Evolutionary conservation across 345 rosid species (phyloP).

Genomic region (Nasturtium officinale): DNA sequence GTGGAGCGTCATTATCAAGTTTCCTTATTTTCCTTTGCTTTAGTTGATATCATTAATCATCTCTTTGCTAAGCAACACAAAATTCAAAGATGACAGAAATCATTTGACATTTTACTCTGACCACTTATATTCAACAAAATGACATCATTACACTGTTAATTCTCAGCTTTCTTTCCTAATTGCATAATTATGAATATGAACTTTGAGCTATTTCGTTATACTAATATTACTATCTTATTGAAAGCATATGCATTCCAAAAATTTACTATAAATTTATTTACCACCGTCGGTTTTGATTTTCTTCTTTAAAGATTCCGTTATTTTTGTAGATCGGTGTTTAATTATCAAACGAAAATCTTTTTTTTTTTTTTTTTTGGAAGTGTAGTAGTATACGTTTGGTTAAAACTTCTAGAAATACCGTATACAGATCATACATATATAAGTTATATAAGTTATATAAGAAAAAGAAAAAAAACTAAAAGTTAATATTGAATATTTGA

Average conservation of each 20-base stretch:
- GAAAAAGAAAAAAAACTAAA: not conserved
- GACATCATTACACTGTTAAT: not conserved
- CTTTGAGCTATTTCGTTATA: not conserved
- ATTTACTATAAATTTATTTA: not conserved
- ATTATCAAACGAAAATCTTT: not conserved
- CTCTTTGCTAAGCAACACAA: conserved; percentile 19
- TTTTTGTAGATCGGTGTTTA: not conserved
- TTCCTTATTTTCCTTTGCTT: conserved; percentile 19
- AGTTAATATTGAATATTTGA: not conserved
- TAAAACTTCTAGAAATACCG: not conserved
- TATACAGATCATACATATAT: not conserved
- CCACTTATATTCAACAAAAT: not conserved
- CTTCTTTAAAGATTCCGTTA: not conserved
- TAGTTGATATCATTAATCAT: conserved; percentile 9
- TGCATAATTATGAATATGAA: not conserved
- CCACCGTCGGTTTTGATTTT: not conserved
- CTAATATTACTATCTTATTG: not conserved
- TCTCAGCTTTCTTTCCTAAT: not conserved
- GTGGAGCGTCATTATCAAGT: conserved; percentile 34
- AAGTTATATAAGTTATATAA: not conserved
- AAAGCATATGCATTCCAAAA: not conserved
- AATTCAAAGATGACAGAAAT: conserved; percentile 21
- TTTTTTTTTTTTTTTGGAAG: not conserved
- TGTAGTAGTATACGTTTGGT: not conserved
- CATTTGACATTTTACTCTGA: conserved; percentile 3